A percentile compares a stretch with the other conserved stretches of the same genome.
These are phyloP conservation scores for Fonsecaea monophora DNA, from an alignment of 2,329 filamentous ascomycete species.

Conservation along the genomic window DNA sequence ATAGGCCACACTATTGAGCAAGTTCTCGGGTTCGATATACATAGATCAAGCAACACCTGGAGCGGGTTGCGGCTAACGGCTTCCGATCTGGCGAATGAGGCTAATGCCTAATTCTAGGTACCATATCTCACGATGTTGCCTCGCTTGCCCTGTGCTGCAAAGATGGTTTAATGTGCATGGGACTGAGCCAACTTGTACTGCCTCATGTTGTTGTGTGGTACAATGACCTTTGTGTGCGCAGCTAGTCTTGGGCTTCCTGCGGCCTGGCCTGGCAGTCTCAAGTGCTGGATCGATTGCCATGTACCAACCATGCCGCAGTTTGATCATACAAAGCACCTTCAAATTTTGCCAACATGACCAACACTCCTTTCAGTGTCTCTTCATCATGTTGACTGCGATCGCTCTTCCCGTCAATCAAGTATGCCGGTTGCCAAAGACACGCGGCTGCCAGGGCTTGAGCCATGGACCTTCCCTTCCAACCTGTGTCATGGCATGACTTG, in stretches of 20 bases:
- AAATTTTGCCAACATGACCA: background rate
- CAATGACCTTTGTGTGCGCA: background rate
- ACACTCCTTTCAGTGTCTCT: background rate
- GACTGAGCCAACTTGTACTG: background rate
- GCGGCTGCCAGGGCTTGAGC: background rate
- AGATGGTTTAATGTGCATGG: background rate
- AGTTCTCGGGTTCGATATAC: background rate
- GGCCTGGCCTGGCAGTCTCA: background rate
- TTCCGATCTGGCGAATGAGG: background rate
- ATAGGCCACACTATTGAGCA: background rate
- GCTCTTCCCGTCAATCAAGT: slow-evolving; percentile 4
- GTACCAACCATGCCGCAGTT: background rate
- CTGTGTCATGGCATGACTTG: background rate
- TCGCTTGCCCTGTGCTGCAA: background rate
- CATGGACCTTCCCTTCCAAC: slow-evolving; percentile 13
- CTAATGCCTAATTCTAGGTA: background rate
- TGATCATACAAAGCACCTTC: too few species aligned
- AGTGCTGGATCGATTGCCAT: background rate
- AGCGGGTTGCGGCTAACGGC: background rate
- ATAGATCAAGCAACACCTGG: too few species aligned
- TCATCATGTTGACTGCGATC: background rate
- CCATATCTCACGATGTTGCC: background rate
- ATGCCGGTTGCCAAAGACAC: background rate
- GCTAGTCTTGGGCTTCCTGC: background rate
- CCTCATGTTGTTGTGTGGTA: background rate